Percentiles rank a stretch among this genome's conserved stretches.
Conservation (phyloP, 495 filamentous ascomycete species). For the Penicillium pulvis region DNA sequence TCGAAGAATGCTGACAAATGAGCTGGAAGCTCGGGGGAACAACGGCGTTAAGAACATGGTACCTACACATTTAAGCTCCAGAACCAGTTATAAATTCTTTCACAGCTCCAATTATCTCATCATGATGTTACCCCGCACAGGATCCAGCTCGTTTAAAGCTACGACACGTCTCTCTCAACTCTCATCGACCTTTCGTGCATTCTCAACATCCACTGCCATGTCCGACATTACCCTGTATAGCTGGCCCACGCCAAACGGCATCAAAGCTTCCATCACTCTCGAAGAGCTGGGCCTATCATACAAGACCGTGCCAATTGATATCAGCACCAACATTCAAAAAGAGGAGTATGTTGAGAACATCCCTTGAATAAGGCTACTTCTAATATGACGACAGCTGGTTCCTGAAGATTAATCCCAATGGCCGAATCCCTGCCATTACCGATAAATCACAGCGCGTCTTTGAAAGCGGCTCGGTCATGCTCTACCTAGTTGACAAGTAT, state of each 20-base stretch:
- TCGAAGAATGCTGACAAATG: not conserved
- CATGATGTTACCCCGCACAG: conserved; percentile 16
- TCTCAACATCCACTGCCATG: conserved; percentile 25
- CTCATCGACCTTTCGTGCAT: conserved; percentile 13
- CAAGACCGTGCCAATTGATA: conserved; percentile 60
- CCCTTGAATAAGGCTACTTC: not conserved
- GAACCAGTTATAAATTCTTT: not conserved
- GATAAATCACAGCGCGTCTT: conserved; percentile 45
- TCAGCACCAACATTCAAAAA: conserved; percentile 71
- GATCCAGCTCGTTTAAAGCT: conserved; percentile 15
- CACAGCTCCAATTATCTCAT: not conserved
- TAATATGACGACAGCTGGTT: conserved; percentile 57
- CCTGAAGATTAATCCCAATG: conserved; percentile 86
- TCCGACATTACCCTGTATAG: conserved; percentile 42
- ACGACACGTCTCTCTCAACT: conserved; percentile 15
- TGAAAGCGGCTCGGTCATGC: conserved; percentile 50
- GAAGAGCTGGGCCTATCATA: conserved; percentile 78
- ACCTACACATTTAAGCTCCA: not conserved
- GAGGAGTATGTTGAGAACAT: conserved; percentile 47
- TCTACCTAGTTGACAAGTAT: conserved; percentile 50
- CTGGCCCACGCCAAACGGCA: conserved; percentile 42
- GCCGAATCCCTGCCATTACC: conserved; percentile 76
- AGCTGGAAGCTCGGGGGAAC: not conserved
- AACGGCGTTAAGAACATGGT: not conserved
- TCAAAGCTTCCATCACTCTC: conserved; percentile 75